These are phyloP conservation scores for Colletotrichum sp. DNA, from an alignment of 2,329 filamentous ascomycete species.

Conservation along the genomic window DNA sequence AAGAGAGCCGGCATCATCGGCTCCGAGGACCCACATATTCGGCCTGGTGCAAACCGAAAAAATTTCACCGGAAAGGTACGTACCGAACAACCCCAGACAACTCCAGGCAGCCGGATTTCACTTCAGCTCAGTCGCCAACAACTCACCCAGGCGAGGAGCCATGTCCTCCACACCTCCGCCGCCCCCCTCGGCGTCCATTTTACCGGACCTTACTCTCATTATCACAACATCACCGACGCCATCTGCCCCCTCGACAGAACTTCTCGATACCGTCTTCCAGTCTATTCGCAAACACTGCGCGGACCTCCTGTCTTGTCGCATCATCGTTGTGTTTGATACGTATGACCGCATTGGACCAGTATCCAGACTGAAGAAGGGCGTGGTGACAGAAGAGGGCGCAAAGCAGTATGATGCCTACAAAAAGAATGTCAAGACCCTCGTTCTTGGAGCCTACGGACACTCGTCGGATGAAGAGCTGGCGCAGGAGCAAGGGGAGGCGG, in stretches of 20 bases:
- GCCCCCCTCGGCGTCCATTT: background rate
- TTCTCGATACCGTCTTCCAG: conserved; percentile 49
- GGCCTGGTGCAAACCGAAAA: background rate
- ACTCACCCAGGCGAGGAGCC: background rate
- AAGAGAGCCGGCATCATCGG: background rate
- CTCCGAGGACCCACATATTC: background rate
- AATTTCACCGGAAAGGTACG: background rate
- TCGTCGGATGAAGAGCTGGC: background rate
- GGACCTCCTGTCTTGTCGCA: conserved; percentile 42
- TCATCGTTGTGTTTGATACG: conserved; percentile 58
- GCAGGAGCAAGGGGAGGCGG: conserved; percentile 40
- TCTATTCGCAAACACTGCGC: conserved; percentile 51
- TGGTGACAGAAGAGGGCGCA: conserved; percentile 52
- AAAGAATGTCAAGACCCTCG: conserved; percentile 47
- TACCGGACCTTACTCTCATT: conserved; percentile 43
- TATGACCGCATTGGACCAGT: conserved; percentile 50
- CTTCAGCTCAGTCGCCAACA: background rate
- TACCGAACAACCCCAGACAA: background rate
- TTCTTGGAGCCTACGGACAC: conserved; percentile 33
- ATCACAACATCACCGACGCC: conserved; percentile 62
- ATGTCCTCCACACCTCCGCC: background rate
- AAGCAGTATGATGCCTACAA: conserved; percentile 49
- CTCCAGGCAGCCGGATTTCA: background rate
- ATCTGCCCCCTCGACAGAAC: conserved; percentile 56
- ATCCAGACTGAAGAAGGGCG: conserved; percentile 58